These are phyloP conservation scores for Pseudozyma tsukubaensis DNA, from an alignment of 1,284 basidiomycete genomes.

Conservation along the genomic window DNA sequence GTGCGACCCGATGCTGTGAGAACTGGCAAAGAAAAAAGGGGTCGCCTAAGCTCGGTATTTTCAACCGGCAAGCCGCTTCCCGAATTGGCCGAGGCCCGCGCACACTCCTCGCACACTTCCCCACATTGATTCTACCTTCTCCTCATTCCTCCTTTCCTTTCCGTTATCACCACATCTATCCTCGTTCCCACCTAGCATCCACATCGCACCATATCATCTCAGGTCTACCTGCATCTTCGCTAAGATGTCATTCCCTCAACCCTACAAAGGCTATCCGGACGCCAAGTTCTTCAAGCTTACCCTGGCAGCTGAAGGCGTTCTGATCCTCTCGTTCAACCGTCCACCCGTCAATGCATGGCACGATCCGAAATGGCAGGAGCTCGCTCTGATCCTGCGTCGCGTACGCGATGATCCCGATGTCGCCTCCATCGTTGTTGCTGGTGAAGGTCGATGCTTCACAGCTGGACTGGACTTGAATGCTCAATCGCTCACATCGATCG, in stretches of 20 bases:
- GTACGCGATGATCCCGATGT: slow-evolving; percentile 60
- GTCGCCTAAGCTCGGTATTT: slow-evolving; percentile 10
- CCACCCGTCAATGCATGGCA: slow-evolving; percentile 65
- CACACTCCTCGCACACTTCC: background rate
- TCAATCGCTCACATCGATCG: slow-evolving; percentile 24
- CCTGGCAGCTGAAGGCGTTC: slow-evolving; percentile 52
- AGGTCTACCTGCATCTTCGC: background rate
- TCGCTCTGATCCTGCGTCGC: slow-evolving; percentile 54
- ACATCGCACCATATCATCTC: background rate
- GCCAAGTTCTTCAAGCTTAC: slow-evolving; percentile 57
- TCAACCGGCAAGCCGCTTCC: slow-evolving; percentile 13
- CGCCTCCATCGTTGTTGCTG: slow-evolving; percentile 63
- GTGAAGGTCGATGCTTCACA: slow-evolving; percentile 65
- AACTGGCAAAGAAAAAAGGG: background rate
- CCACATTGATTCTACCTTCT: background rate
- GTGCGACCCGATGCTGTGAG: slow-evolving; percentile 1
- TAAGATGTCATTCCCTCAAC: slow-evolving; percentile 49
- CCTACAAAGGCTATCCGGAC: slow-evolving; percentile 33
- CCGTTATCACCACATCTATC: background rate
- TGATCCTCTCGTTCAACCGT: slow-evolving; percentile 61
- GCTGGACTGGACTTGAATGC: slow-evolving; percentile 65
- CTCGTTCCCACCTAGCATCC: background rate
- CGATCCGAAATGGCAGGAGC: slow-evolving; percentile 63
- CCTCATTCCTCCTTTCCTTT: background rate
- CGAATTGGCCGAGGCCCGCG: slow-evolving; percentile 9